Evolutionary conservation across 148 eudicot genomes (phyloP).

Genomic region (Diospyros kaki): DNA sequence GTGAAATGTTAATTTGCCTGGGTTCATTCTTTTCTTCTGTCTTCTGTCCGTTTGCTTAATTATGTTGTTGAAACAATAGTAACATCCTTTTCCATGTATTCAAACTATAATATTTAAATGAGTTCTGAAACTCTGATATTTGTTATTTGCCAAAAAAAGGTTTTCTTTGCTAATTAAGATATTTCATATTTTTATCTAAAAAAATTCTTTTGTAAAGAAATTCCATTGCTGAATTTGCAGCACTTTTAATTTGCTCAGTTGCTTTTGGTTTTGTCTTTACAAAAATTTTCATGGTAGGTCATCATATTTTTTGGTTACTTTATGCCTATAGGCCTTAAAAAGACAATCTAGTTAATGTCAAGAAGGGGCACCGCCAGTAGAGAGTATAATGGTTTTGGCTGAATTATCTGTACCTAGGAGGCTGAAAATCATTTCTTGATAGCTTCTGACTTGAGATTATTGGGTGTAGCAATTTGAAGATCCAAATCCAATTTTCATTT

Average conservation of each 20-base stretch:
- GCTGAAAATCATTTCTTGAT: no score
- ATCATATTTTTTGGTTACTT: neutral
- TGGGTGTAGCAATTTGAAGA: conserved; percentile 1
- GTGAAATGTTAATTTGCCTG: neutral
- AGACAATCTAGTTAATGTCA: neutral
- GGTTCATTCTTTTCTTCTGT: neutral
- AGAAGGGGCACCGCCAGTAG: neutral
- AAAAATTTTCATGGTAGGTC: no score
- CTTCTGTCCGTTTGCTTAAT: neutral
- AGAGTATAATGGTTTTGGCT: neutral
- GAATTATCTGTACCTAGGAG: neutral
- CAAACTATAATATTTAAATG: neutral
- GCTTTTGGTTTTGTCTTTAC: no score
- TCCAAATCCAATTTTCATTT: neutral
- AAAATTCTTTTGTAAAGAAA: no score
- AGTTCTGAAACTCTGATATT: neutral
- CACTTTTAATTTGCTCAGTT: no score
- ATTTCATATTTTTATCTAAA: no score
- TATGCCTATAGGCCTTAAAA: neutral
- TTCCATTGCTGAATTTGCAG: no score
- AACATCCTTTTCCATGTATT: neutral
- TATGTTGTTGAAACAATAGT: neutral
- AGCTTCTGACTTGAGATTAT: neutral
- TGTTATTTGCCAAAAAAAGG: no score
- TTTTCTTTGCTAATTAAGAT: no score